phyloP scores from a whole-genome alignment of 1,139 yeast genomes.

The Scheffersomyces titani region DNA sequence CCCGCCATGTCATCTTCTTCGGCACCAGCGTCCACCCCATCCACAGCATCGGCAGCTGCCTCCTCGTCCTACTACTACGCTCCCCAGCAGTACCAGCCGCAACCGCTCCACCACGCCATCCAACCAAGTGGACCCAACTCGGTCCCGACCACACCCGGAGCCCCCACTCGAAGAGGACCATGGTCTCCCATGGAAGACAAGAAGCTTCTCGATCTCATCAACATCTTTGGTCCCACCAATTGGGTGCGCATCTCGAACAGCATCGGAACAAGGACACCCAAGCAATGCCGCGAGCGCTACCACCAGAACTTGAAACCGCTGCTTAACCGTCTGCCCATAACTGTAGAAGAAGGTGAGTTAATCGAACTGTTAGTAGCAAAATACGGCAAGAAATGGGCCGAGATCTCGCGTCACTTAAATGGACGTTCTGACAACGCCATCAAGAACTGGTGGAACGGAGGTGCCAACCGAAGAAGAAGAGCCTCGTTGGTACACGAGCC shows the following conservation, averaged over 20 bases:
- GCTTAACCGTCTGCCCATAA: slow-evolving; percentile 78
- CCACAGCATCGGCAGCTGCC: background rate
- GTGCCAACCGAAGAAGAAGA: slow-evolving; percentile 75
- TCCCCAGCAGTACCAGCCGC: background rate
- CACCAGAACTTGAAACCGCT: slow-evolving; percentile 90
- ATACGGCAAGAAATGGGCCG: slow-evolving; percentile 94
- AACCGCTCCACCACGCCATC: background rate
- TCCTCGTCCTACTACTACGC: background rate
- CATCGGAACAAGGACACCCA: slow-evolving; percentile 79
- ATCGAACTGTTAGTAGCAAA: slow-evolving; percentile 78
- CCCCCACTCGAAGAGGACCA: slow-evolving; percentile 61
- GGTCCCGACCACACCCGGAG: background rate
- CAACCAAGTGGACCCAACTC: background rate
- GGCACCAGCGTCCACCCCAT: slow-evolving; percentile 8
- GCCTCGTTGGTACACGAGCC: slow-evolving; percentile 28
- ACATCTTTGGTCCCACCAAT: slow-evolving; percentile 78
- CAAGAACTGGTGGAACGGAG: slow-evolving; percentile 97
- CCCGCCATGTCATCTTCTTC: background rate
- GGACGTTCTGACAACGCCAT: slow-evolving; percentile 91
- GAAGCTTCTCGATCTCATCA: slow-evolving; percentile 66
- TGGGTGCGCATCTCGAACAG: slow-evolving; percentile 86
- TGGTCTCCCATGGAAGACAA: slow-evolving; percentile 90
- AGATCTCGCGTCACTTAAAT: slow-evolving; percentile 82
- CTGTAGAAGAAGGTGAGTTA: slow-evolving; percentile 78
- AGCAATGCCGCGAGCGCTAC: slow-evolving; percentile 89